Evolutionary conservation across 2,329 filamentous ascomycete genomes (phyloP), one percentile per base, ranked within the genome.

Genomic region (Eutypella sp.): DNA sequence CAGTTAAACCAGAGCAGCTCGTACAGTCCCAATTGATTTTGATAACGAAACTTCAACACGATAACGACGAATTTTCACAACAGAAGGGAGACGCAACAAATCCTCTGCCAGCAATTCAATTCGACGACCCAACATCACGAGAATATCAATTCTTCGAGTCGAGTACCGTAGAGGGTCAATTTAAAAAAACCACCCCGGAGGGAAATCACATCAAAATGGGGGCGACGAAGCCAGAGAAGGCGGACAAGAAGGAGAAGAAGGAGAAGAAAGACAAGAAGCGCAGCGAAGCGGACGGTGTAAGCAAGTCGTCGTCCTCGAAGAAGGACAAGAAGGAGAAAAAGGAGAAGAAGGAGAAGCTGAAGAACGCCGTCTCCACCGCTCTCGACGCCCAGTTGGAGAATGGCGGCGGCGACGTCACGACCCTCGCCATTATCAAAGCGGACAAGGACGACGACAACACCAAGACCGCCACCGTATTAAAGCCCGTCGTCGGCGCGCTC

Each of bases 331-430:
- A 82, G 67, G 74, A 75, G 15, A 71, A 71, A 59, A 77, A 77
- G 62, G 74, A 78, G 37, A 87, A 87, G 77, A 85, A 87, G 73
- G 82, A 87, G 57, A 87, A 87, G 79, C 79, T 78, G 41, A 75
- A 76, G 66, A 71, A 66, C 52, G 75, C 74, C 55, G 69, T 82
- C 49, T 78, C 73, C 40, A 76, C 79, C 47, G 77, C 75, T 27
- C 72, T 89, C 51, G 81, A 89, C 57, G 78, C 82, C 57, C 81
- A 84, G 63, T 67, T 84, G 48, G 75, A 79, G 58, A 74, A 77
- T 40, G 74, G 74, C 34, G 68, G 73, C 50, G 66, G 70, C n/a
- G 63, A 69, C 33, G 63, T 69, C n/a, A 69, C 64, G n/a, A 66
- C 63, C 39, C 62, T 60, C 33, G 60, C 63, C 29, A 55, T 64